These are phyloP conservation scores for Musa itinerans DNA, from an alignment of 176 grass and related monocot genomes.

Conservation along the genomic window DNA sequence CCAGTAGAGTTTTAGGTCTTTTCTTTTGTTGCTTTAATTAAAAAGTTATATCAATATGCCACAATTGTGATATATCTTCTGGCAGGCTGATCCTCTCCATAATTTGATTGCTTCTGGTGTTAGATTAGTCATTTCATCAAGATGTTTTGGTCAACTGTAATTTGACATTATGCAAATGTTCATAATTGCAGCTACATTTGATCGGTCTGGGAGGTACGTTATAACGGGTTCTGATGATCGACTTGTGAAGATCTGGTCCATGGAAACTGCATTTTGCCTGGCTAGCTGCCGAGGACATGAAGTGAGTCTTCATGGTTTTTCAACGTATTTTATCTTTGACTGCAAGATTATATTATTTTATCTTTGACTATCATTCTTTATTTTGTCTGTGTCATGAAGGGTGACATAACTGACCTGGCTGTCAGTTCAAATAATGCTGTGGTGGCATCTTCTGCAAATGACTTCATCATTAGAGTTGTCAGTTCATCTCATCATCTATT, in stretches of 20 bases:
- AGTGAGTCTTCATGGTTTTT: conserved; percentile 36
- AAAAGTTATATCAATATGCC: too few species aligned
- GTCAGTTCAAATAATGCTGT: conserved; percentile 96
- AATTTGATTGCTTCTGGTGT: background rate
- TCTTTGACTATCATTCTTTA: background rate
- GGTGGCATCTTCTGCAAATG: conserved; percentile 96
- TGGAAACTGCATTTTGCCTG: conserved; percentile 95
- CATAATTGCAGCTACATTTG: conserved; percentile 70
- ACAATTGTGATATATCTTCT: too few species aligned
- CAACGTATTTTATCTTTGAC: background rate
- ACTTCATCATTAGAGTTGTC: conserved; percentile 97
- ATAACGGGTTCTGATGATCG: conserved; percentile 97
- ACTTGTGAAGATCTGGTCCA: conserved; percentile 96
- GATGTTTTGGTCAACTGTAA: background rate
- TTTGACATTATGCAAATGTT: conserved; percentile 20
- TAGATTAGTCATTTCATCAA: background rate
- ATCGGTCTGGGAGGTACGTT: conserved; percentile 76
- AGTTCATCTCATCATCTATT: conserved; percentile 27
- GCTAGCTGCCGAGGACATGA: conserved; percentile 93
- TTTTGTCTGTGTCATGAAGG: conserved; percentile 49
- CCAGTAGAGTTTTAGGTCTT: too few species aligned
- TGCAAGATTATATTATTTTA: background rate
- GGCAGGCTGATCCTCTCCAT: background rate
- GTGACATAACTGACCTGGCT: conserved; percentile 94
- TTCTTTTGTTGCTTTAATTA: too few species aligned